phyloP scores from a whole-genome alignment of 108 stramenopile species.

The Pseudonitzschia multiseries region DNA sequence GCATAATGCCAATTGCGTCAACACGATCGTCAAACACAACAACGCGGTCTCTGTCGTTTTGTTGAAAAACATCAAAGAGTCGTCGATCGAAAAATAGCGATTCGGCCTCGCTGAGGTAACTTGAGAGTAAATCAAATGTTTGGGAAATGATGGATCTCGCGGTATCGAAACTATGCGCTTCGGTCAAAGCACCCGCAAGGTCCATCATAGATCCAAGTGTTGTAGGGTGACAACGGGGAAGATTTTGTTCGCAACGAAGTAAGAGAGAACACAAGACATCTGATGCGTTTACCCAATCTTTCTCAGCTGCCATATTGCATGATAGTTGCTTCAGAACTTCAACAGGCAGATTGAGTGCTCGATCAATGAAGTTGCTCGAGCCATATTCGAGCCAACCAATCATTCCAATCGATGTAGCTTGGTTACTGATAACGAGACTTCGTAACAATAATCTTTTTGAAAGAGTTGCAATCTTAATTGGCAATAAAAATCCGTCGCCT shows the following conservation, averaged over 20 bases:
- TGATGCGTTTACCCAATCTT: conserved; percentile 38
- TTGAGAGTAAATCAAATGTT: conserved; percentile 23
- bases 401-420: conserved; percentile 49
- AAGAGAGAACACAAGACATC: conserved; percentile 34
- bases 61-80: background rate
- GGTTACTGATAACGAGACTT: conserved; percentile 39
- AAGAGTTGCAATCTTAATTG: background rate
- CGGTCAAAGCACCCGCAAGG: conserved; percentile 28
- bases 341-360: conserved; percentile 29
- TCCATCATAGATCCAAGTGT: conserved; percentile 41
- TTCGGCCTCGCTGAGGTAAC: conserved; percentile 30
- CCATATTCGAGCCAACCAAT: conserved; percentile 53
- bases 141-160: conserved; percentile 17
- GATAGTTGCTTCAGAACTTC: conserved; percentile 35
- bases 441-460: conserved; percentile 23
- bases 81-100: conserved; percentile 23
- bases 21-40: conserved; percentile 16
- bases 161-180: conserved; percentile 12
- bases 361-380: conserved; percentile 34
- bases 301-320: conserved; percentile 25
- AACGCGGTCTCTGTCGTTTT: conserved; percentile 5
- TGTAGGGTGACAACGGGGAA: conserved; percentile 37
- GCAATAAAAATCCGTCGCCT: background rate
- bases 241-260: conserved; percentile 38
- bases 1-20: conserved; percentile 27